Evolutionary conservation across 495 filamentous ascomycete species (phyloP), one percentile per base, ranked within the genome.

Genomic region (Aspergillus cavernicola): DNA sequence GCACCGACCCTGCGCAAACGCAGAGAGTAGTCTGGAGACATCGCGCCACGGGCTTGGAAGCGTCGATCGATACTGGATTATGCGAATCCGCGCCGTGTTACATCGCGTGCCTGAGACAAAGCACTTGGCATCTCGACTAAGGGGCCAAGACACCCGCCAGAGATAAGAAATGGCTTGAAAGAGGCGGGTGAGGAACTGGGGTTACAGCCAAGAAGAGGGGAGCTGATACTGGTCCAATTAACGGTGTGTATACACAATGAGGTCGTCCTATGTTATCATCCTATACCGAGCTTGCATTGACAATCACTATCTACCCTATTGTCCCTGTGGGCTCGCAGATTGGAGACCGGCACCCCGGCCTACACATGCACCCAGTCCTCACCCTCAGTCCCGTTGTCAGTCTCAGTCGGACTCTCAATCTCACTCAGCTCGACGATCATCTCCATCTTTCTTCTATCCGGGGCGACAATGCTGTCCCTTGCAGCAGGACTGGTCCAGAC

Each of bases 31-130:
- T n/a, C n/a, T n/a, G n/a, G n/a, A n/a, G n/a, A n/a, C n/a, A n/a
- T n/a, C n/a, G n/a, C n/a, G n/a, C n/a, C n/a, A n/a, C n/a, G n/a
- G n/a, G n/a, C n/a, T n/a, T n/a, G n/a, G n/a, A n/a, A n/a, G n/a
- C n/a, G 46, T 23, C 33, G 47, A 52, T 42, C 18, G 31, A 12
- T 38, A 29, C 20, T 33, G 22, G 15, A 46, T 35, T 4, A 3
- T 13, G 9, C 39, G 37, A 51, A 32, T 39, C 50, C 50, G 50
- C 50, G 16, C 46, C 20, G 1, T 12, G 50, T 53, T 53, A 53
- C 50, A 53, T 53, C 50, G 50, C 50, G 40, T 45, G 39, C 50
- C 50, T 53, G 50, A 23, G 29, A 7, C 28, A 24, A 29, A 26
- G 23, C 6, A 10, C 50, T 53, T 53, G 50, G 50, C 50, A 38